Evolutionary conservation across 2,329 filamentous ascomycete genomes (phyloP).

Genomic region (Helotiales sp.): DNA sequence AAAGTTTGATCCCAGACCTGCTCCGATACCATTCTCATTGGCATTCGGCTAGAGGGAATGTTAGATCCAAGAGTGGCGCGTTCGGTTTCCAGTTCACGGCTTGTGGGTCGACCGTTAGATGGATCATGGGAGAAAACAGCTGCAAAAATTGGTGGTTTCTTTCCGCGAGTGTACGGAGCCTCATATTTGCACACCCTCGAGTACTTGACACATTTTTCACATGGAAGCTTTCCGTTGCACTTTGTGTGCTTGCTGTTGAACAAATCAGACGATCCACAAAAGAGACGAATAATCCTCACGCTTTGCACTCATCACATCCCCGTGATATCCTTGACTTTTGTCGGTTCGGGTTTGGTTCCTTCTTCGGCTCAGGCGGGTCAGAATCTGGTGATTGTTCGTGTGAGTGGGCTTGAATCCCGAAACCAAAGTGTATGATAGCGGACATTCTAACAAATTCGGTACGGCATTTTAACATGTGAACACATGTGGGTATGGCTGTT

Average conservation of each 20-base stretch:
- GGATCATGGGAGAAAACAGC: slow-evolving; percentile 2
- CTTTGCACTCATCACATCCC: slow-evolving; percentile 24
- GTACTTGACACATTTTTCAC: slow-evolving; percentile 23
- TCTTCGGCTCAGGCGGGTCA: neutral
- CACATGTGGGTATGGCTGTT: neutral
- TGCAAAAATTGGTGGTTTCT: slow-evolving; percentile 18
- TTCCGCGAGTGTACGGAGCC: slow-evolving; percentile 21
- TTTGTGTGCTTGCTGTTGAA: slow-evolving; percentile 20
- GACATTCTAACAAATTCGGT: neutral
- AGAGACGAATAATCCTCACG: neutral
- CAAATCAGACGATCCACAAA: neutral
- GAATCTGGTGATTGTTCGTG: neutral
- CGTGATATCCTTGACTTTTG: slow-evolving; percentile 21
- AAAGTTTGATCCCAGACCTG: neutral
- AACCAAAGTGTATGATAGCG: neutral
- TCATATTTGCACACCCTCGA: slow-evolving; percentile 19
- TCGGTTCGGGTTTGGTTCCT: slow-evolving; percentile 16
- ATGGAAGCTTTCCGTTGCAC: slow-evolving; percentile 24
- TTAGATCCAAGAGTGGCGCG: neutral
- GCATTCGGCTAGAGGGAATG: neutral
- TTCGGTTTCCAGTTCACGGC: neutral
- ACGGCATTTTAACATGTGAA: neutral
- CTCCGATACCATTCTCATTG: neutral
- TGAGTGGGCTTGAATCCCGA: neutral
- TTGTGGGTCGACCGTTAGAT: neutral